Evolutionary conservation across 352 stramenopile species (phyloP).

Genomic region (Phytopythium litorale): DNA sequence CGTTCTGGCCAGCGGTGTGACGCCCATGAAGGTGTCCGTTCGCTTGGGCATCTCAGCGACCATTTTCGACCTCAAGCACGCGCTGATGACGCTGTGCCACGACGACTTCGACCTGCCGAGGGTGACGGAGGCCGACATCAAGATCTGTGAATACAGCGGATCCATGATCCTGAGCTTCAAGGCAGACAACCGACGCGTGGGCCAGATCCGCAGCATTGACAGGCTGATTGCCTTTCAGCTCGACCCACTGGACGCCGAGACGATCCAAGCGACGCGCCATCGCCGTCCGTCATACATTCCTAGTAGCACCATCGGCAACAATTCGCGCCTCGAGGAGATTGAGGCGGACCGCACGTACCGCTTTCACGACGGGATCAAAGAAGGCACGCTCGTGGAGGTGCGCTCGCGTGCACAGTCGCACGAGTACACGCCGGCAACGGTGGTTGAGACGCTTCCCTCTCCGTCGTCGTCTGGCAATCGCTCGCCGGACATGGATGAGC

Average conservation of each 20-base stretch:
- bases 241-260: slow-evolving; percentile 64
- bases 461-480: slow-evolving; percentile 4
- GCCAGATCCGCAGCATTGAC: slow-evolving; percentile 85
- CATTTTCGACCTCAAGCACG: slow-evolving; percentile 85
- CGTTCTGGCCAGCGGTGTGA: slow-evolving; percentile 66
- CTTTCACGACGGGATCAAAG: slow-evolving; percentile 58
- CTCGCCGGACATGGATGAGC: slow-evolving; percentile 36
- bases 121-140: slow-evolving; percentile 75
- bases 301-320: slow-evolving; percentile 6
- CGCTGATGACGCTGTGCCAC: slow-evolving; percentile 77
- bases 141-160: slow-evolving; percentile 82
- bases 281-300: slow-evolving; percentile 72
- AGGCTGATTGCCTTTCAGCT: slow-evolving; percentile 84
- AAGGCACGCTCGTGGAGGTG: slow-evolving; percentile 71
- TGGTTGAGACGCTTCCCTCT: slow-evolving; percentile 40
- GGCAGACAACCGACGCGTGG: slow-evolving; percentile 76
- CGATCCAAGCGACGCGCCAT: slow-evolving; percentile 64
- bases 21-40: slow-evolving; percentile 77
- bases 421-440: slow-evolving; percentile 63
- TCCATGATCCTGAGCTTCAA: slow-evolving; percentile 89
- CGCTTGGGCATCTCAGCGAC: slow-evolving; percentile 78
- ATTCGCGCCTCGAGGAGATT: slow-evolving; percentile 35
- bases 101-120: slow-evolving; percentile 60
- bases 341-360: slow-evolving; percentile 25
- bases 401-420: slow-evolving; percentile 61